Base-by-base conservation (phyloP, 2,329 filamentous ascomycete genomes). In the Cercospora berteroae region DNA sequence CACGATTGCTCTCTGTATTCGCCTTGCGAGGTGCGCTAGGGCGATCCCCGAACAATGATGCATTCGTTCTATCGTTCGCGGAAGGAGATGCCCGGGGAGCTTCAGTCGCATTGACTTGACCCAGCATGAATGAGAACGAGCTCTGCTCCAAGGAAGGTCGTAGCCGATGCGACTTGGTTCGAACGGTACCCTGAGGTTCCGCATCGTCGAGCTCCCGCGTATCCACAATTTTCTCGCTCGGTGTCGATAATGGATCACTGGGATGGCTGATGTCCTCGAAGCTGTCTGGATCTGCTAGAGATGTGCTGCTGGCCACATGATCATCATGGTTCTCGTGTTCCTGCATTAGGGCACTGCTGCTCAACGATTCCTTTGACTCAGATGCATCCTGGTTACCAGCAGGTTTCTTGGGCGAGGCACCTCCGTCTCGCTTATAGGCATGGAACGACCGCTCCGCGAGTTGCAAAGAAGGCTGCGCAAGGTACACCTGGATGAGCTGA, bases 401-500 rank as follows among this genome's bases (percentile, higher is more conserved):
- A 44, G 50, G n/a, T 20, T 39, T 33, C 13, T 50, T n/a, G 31
- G 48, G 55, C 10, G 33, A n/a, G n/a, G 20, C 33, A 36, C 31
- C 20, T 29, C 36, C 18, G 31, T 56, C 36, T 33, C 61, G 52
- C 50, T 64, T 64, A 33, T 29, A 31, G 48, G 39, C 61, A 16
- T 64, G 61, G 16, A 63, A 42, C 29, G 60, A 52, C 36, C 27
- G 48, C 31, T 63, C 60, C 27, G 60, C 48, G 52, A 63, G 48
- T n/a, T 63, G 60, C 44, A 64, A 57, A 36, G 61, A 58, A 5
- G 80, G 76, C 69, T 85, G 82, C 27, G 80, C 80, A 4, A 85
- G 77, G 70, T 84, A 84, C 3, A 84, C 82, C 67, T 84, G 83
- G 20, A 84, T 81, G 57, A 84, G 83, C 63, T 84, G 82, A 29